Conservation (phyloP, 2,329 filamentous ascomycete species). For the Tolypocladium inflatum region DNA sequence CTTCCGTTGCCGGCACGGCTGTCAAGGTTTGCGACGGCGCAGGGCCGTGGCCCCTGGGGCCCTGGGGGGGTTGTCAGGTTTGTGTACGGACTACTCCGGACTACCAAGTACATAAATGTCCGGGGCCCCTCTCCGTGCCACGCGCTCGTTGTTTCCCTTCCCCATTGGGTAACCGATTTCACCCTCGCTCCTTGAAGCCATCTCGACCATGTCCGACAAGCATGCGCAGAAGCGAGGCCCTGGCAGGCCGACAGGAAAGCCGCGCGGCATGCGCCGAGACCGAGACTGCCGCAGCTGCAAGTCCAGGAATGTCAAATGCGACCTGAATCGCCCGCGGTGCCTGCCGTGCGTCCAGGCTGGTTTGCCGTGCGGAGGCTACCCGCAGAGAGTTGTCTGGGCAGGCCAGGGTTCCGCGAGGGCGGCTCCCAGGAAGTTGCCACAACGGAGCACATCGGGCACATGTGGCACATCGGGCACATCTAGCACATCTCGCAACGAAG, state of each 20-base stretch:
- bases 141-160: slow-evolving; percentile 3
- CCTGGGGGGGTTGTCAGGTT: no score
- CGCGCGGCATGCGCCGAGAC: slow-evolving; percentile 17
- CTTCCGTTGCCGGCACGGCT: neutral
- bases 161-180: slow-evolving; percentile 2
- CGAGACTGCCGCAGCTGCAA: slow-evolving; percentile 17
- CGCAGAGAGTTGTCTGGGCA: slow-evolving; percentile 20
- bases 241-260: slow-evolving; percentile 12
- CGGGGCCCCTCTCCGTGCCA: no score
- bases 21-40: neutral
- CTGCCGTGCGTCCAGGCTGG: slow-evolving; percentile 16
- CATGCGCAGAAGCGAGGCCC: neutral
- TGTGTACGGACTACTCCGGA: no score
- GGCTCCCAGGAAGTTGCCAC: slow-evolving; percentile 1
- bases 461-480: no score
- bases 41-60: no score
- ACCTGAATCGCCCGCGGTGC: slow-evolving; percentile 17
- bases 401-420: slow-evolving; percentile 1
- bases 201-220: neutral
- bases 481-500: no score
- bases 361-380: slow-evolving; percentile 19
- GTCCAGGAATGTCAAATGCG: slow-evolving; percentile 14
- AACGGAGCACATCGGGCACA: neutral
- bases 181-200: neutral
- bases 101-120: no score